These are phyloP conservation scores for Botrytis tulipae DNA, from an alignment of 2,329 filamentous ascomycete species.

Conservation along the genomic window DNA sequence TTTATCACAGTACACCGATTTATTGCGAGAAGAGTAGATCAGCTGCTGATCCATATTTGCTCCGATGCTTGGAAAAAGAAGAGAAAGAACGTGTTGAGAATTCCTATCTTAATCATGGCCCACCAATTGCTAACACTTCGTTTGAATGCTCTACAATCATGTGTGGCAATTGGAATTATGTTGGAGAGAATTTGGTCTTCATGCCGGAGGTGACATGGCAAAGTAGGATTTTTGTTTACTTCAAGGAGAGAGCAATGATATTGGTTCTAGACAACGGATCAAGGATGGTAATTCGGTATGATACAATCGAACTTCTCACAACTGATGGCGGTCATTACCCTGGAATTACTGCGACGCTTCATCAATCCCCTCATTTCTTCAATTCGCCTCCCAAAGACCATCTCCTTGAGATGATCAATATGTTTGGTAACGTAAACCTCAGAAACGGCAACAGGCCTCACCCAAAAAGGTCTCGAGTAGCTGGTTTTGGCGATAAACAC, in stretches of 20 bases:
- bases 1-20: slow-evolving; percentile 27
- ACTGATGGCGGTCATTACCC: slow-evolving; percentile 43
- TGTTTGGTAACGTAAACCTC: not conserved
- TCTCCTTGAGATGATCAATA: slow-evolving; percentile 21
- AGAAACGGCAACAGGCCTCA: slow-evolving; percentile 21
- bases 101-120: not conserved
- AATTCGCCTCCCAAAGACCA: slow-evolving; percentile 10
- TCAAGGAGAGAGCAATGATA: slow-evolving; percentile 43
- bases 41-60: slow-evolving; percentile 29
- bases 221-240: slow-evolving; percentile 41
- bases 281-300: slow-evolving; percentile 47
- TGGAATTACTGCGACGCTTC: slow-evolving; percentile 51
- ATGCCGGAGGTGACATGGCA: slow-evolving; percentile 44
- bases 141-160: slow-evolving; percentile 41
- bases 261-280: slow-evolving; percentile 42
- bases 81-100: slow-evolving; percentile 23
- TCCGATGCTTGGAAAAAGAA: slow-evolving; percentile 30
- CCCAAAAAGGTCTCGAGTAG: slow-evolving; percentile 33
- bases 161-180: slow-evolving; percentile 47
- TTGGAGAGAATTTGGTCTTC: slow-evolving; percentile 42
- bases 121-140: slow-evolving; percentile 28
- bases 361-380: slow-evolving; percentile 52
- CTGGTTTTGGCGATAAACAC: slow-evolving; percentile 41
- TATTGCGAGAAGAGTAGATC: slow-evolving; percentile 31
- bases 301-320: slow-evolving; percentile 36